Evolutionary conservation across 495 filamentous ascomycete species (phyloP), one percentile per base, ranked within the genome.

Genomic region (Penicillium turbatum): DNA sequence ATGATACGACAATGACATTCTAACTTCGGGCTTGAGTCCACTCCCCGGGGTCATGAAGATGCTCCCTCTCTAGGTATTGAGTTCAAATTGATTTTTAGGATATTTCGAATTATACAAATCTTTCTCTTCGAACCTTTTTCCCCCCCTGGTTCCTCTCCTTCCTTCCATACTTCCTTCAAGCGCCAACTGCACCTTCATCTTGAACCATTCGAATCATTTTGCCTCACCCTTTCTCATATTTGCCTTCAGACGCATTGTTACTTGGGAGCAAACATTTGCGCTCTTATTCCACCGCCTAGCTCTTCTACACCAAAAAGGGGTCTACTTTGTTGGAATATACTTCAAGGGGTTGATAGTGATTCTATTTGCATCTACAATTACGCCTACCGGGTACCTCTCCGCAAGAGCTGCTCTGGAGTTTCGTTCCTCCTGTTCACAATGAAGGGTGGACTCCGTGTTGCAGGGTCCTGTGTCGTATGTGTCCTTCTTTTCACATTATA

Each of bases 371-470:
- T 26, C 6, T 7, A 40, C 34, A 29, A 56, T 40, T 31, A 44
- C 36, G 41, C 21, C 21, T n/a, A 44, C 52, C 48, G 58, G 31
- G 47, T 44, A 38, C 34, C 51, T 31, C 37, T 56, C 26, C 21
- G 12, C 26, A 48, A 55, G 40, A 48, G 51, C 35, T 31, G 37
- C 39, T 42, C 48, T 21, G 39, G 26, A 36, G n/a, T 29, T n/a
- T n/a, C 34, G 21, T 50, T 26, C 32, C 34, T 26, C 17, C 19
- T 13, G 17, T 42, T 55, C 65, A 73, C 36, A 38, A 78, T 78
- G 75, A 68, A 64, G 65, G 62, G 69, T 30, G 60, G 65, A 40
- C 32, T 65, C 47, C 72, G 76, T 12, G 47, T 79, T 40, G 55
- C 64, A 35, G 35, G 40, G 16, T 16, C 73, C 43, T 71, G 66